A percentile compares a stretch with the other conserved stretches of the same genome.
These are phyloP conservation scores for Cryptomeria japonica DNA, from an alignment of 75 land plant species.

Conservation along the genomic window DNA sequence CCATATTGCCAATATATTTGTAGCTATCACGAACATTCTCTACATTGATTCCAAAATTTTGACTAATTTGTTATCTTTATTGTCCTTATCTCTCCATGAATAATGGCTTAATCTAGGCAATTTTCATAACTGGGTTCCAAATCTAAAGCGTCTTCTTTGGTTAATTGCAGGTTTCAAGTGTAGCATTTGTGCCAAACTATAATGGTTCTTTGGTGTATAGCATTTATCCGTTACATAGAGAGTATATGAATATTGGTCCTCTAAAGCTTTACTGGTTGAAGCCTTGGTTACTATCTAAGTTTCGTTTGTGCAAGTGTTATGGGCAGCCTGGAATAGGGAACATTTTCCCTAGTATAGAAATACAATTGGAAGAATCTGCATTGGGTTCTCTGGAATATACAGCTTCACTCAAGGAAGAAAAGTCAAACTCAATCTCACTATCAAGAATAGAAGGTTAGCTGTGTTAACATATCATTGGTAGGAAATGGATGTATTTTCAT, in stretches of 20 bases:
- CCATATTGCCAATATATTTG: background rate
- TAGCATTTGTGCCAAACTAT: background rate
- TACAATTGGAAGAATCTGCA: background rate
- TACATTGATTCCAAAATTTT: background rate
- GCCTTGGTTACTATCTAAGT: background rate
- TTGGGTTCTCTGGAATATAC: background rate
- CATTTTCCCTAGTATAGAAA: background rate
- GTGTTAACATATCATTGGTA: background rate
- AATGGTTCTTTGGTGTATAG: background rate
- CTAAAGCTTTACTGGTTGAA: constrained; percentile 6
- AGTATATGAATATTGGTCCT: background rate
- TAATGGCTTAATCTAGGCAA: background rate
- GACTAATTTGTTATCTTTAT: background rate
- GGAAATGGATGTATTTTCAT: background rate
- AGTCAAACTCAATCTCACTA: background rate
- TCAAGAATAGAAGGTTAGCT: constrained; percentile 4
- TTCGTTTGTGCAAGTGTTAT: background rate
- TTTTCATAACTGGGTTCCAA: background rate
- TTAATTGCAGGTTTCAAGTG: constrained; percentile 7
- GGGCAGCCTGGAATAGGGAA: background rate
- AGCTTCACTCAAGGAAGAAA: background rate
- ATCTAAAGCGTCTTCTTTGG: background rate
- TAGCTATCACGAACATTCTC: background rate
- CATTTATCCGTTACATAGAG: background rate
- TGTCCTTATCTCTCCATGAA: background rate